Base-by-base conservation (phyloP, 139 green algal species). In the Raphidocelis subcapitata region DNA sequence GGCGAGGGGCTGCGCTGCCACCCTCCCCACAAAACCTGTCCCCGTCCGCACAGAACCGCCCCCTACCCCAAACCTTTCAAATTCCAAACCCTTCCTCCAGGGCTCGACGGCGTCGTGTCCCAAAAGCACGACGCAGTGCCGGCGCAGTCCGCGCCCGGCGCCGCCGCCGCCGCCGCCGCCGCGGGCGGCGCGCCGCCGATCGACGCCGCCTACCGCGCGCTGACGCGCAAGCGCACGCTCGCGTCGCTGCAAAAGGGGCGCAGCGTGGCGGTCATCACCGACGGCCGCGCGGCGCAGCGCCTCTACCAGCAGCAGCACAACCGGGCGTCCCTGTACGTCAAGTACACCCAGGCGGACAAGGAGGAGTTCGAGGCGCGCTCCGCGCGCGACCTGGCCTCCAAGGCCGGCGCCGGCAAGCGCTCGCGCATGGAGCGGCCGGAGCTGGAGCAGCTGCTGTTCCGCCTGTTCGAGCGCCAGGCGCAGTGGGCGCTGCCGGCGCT, bases 401-500 rank as follows among this genome's bases (percentile, higher is more conserved):
- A 49, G 41, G 41, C 8, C 8, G 16, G 24, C 36, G 23, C 62
- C 23, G 46, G 15, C 8, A 70, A 65, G 21, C 46, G 47, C 3
- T 51, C 83, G 33, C 78, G 79, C 32, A 81, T 78, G 69, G 66
- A 79, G n/a, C 61, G 62, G 24, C 47, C 74, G 2, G 73, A 86
- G 67, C 65, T 92, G 29, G 74, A 86, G 64, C 12, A 15, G 28
- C 68, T 77, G 44, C 57, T 89, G 23, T 85, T 90, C 55, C 59
- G 47, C 28, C 56, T 87, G 67, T 93, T 93, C 84, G 81, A 89
- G 64, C 75, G 76, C 41, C 76, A 88, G 51, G 28, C 62, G 24
- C 63, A 79, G 15, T 93, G 85, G 87, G 71, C 62, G 3, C 85
- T 92, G n/a, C 14, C 44, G 31, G 67, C 82, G 65, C 56, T 92